Percentiles rank a stretch among this genome's conserved stretches.
Conservation (phyloP, 129 eudicot species). For the Centaurea solstitialis region DNA sequence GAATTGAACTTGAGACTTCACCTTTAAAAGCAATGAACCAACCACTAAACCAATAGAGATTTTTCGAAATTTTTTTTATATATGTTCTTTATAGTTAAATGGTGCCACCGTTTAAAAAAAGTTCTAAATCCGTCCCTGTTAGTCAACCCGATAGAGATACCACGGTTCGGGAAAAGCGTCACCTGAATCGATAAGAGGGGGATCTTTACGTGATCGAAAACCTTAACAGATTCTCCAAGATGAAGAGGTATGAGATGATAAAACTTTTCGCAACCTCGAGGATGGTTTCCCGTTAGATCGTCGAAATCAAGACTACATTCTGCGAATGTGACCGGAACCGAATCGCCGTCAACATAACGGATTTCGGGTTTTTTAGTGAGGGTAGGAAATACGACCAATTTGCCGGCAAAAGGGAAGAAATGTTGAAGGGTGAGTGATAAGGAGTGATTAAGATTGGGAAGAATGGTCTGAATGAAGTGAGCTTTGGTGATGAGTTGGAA, state of each 20-base stretch:
- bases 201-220: neutral
- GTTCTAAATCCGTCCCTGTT: too few relatives aligned
- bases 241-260: slow-evolving; percentile 26
- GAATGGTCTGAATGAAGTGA: too few relatives aligned
- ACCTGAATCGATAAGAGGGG: slow-evolving; percentile 35
- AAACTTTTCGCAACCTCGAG: slow-evolving; percentile 30
- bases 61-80: too few relatives aligned
- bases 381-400: neutral
- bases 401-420: too few relatives aligned
- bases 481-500: too few relatives aligned
- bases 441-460: too few relatives aligned
- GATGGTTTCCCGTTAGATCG: slow-evolving; percentile 26
- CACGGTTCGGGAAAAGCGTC: slow-evolving; percentile 41
- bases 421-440: too few relatives aligned
- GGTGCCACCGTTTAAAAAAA: too few relatives aligned
- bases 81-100: too few relatives aligned
- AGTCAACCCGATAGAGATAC: slow-evolving; percentile 38
- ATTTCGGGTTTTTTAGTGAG: slow-evolving; percentile 23
- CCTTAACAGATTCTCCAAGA: neutral
- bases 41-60: too few relatives aligned
- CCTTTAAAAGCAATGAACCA: too few relatives aligned
- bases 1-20: too few relatives aligned
- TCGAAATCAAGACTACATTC: slow-evolving; percentile 33
- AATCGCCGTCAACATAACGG: slow-evolving; percentile 20
- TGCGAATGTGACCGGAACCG: slow-evolving; percentile 19